Evolutionary conservation across 1,284 basidiomycete species (phyloP).

Genomic region (Pulveroboletus sp.): DNA sequence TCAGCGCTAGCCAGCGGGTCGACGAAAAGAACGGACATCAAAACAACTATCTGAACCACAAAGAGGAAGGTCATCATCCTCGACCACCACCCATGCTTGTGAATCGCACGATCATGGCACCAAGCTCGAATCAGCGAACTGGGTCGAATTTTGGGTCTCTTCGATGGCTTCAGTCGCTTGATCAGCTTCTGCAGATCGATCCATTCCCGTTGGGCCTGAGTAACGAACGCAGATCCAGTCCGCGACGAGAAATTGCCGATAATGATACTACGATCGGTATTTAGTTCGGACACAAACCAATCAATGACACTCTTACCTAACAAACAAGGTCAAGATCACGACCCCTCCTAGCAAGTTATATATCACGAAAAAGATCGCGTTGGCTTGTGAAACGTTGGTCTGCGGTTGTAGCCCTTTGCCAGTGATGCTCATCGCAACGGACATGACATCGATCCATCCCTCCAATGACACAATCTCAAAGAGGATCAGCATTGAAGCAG

Average conservation of each 20-base stretch:
- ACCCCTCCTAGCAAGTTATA: conserved; percentile 94
- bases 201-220: conserved; percentile 93
- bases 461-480: conserved; percentile 97
- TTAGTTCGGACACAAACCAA: background rate
- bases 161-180: conserved; percentile 84
- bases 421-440: conserved; percentile 78
- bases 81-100: conserved; percentile 95
- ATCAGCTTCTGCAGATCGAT: conserved; percentile 91
- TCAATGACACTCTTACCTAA: conserved; percentile 59
- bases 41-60: conserved; percentile 78
- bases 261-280: conserved; percentile 68
- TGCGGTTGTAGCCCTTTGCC: conserved; percentile 71
- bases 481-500: conserved; percentile 83
- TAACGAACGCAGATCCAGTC: conserved; percentile 83
- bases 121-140: conserved; percentile 65
- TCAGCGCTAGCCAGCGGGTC: background rate
- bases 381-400: conserved; percentile 72
- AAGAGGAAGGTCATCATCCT: conserved; percentile 82
- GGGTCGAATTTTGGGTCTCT: conserved; percentile 68
- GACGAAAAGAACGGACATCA: conserved; percentile 64
- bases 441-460: conserved; percentile 95
- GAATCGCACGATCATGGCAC: conserved; percentile 91
- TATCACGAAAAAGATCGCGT: conserved; percentile 91
- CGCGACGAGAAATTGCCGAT: conserved; percentile 91
- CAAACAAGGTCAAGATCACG: conserved; percentile 86